phyloP scores from a whole-genome alignment of 805 yeast species.

The Ogataea haglerorum region DNA sequence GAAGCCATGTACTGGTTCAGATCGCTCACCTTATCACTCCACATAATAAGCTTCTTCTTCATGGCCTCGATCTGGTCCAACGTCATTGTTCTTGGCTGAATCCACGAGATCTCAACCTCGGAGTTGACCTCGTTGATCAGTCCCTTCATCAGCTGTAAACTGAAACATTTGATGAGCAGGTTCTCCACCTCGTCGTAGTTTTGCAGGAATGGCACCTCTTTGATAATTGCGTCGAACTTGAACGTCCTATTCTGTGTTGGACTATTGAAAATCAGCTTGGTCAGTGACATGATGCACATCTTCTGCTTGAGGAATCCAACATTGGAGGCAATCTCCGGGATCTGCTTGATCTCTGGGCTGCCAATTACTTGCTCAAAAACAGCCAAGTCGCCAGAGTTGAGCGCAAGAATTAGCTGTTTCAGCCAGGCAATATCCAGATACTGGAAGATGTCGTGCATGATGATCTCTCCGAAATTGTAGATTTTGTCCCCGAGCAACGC shows the following conservation, averaged over 20 bases:
- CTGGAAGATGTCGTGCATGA: constrained; percentile 80
- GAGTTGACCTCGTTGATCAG: constrained; percentile 82
- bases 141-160: constrained; percentile 83
- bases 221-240: constrained; percentile 68
- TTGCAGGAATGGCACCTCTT: constrained; percentile 57
- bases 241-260: constrained; percentile 74
- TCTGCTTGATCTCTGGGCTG: constrained; percentile 14
- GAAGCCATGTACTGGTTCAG: constrained; percentile 59
- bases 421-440: constrained; percentile 57
- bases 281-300: constrained; percentile 85
- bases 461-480: constrained; percentile 92
- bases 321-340: constrained; percentile 43
- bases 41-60: constrained; percentile 65
- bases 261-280: constrained; percentile 77
- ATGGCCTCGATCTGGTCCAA: constrained; percentile 72
- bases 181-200: constrained; percentile 78
- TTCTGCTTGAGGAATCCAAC: constrained; percentile 79
- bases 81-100: constrained; percentile 92
- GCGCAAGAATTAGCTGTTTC: constrained; percentile 59
- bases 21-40: constrained; percentile 74
- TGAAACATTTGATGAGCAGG: constrained; percentile 85
- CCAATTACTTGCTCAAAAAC: constrained; percentile 48
- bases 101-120: constrained; percentile 82
- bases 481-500: constrained; percentile 89
- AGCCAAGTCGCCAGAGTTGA: constrained; percentile 75